phyloP scores from a whole-genome alignment of 2,329 filamentous ascomycete genomes.

The Emericellopsis cladophorae region DNA sequence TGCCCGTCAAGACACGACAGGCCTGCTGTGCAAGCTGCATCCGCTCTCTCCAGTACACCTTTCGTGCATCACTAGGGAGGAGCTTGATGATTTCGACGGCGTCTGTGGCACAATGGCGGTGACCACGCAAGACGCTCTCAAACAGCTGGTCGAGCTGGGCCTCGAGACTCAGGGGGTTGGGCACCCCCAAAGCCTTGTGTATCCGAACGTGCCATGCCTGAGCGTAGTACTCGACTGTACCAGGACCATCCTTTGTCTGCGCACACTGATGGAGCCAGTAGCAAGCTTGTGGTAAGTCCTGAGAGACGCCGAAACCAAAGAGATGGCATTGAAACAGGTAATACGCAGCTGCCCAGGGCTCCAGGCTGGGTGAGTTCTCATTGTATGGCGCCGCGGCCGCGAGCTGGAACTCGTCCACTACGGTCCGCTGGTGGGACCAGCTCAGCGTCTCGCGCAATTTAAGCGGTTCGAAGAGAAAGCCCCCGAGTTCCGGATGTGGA shows the following conservation, averaged over 20 bases:
- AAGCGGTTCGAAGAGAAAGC: neutral
- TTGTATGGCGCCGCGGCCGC: neutral
- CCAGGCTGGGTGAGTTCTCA: neutral
- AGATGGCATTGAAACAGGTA: neutral
- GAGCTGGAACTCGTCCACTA: neutral
- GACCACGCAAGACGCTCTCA: neutral
- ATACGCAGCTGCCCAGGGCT: neutral
- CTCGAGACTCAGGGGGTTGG: neutral
- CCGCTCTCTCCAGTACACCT: neutral
- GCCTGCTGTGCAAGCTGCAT: neutral
- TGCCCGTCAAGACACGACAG: neutral
- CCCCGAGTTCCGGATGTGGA: neutral
- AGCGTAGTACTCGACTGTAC: neutral
- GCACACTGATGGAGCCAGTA: neutral
- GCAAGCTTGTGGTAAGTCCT: neutral
- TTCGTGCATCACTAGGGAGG: neutral
- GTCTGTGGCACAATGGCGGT: neutral
- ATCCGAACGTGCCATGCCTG: neutral
- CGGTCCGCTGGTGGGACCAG: neutral
- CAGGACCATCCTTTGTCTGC: neutral
- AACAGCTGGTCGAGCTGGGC: neutral
- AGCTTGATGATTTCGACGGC: neutral
- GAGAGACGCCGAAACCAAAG: neutral
- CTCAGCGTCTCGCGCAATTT: neutral
- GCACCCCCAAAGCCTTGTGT: neutral